Conservation (phyloP, 2,329 filamentous ascomycete genomes). For the Aspergillus spinulosporus region DNA sequence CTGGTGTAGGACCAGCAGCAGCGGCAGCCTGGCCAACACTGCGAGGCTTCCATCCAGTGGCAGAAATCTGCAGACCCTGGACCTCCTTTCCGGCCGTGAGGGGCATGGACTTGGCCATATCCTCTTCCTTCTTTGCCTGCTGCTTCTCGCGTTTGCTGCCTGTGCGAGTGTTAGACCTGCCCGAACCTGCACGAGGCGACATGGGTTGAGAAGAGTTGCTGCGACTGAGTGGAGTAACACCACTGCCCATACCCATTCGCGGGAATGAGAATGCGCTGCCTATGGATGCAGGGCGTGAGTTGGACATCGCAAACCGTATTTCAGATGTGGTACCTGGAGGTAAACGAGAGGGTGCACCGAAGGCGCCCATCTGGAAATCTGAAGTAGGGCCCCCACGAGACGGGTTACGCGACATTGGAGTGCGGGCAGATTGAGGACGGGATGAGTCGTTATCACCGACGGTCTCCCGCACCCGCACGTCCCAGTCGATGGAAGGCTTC, state of each 20-base stretch:
- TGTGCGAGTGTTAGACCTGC: constrained; percentile 53
- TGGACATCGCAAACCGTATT: constrained; percentile 69
- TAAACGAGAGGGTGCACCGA: constrained; percentile 58
- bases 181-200: constrained; percentile 69
- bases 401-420: constrained; percentile 52
- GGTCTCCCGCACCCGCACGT: constrained; percentile 79
- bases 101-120: constrained; percentile 84
- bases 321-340: constrained; percentile 76
- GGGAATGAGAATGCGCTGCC: constrained; percentile 58
- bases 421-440: constrained; percentile 58
- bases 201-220: constrained; percentile 55
- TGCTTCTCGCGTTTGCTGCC: constrained; percentile 56
- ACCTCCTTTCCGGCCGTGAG: constrained; percentile 80
- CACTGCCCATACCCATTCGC: constrained; percentile 61
- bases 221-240: constrained; percentile 64
- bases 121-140: constrained; percentile 60
- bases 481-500: constrained; percentile 92
- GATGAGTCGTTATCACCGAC: constrained; percentile 73
- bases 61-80: constrained; percentile 71
- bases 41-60: constrained; percentile 85
- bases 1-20: constrained; percentile 49
- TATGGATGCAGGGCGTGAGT: constrained; percentile 48
- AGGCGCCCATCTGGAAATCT: constrained; percentile 69
- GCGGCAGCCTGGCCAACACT: constrained; percentile 58
- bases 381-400: constrained; percentile 54